These are phyloP conservation scores for Xylaria cubensis DNA, from an alignment of 495 filamentous ascomycete genomes.

Conservation along the genomic window DNA sequence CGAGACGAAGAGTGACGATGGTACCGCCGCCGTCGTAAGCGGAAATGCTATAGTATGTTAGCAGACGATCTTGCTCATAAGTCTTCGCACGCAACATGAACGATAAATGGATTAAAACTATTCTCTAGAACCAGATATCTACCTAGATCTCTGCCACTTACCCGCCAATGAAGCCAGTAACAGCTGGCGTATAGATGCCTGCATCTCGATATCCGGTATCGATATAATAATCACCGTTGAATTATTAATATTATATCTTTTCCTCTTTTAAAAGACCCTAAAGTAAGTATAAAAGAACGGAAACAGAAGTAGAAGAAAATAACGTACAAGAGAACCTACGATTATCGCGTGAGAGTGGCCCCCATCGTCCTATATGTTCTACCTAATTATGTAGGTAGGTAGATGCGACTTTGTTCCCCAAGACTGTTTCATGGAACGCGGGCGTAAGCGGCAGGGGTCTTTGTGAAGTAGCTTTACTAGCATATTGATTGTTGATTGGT, in stretches of 20 bases:
- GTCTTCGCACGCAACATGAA: not conserved
- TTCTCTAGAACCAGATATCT: not conserved
- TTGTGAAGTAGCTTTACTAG: not conserved
- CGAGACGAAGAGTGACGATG: constrained; percentile 45
- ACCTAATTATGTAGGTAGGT: not conserved
- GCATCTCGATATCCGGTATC: constrained; percentile 24
- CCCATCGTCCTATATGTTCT: not conserved
- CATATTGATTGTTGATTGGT: constrained; percentile 2
- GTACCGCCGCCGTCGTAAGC: constrained; percentile 27
- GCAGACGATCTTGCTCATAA: not conserved
- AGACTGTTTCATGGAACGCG: not conserved
- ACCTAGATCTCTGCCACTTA: not conserved
- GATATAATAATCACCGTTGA: not conserved
- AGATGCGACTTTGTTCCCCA: not conserved
- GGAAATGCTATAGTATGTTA: constrained; percentile 28
- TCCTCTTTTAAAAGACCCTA: not conserved
- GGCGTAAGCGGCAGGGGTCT: not conserved
- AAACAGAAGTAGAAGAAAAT: not conserved
- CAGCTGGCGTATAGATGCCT: constrained; percentile 32
- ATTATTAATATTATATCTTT: not conserved
- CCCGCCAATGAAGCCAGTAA: constrained; percentile 30
- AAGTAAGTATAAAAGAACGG: not conserved
- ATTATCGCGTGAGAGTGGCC: not conserved
- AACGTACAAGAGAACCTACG: not conserved
- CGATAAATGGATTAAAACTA: not conserved